A percentile compares a stretch with the other conserved stretches of the same genome.
phyloP scores from a whole-genome alignment of 371 early-diverging fungal species.

The Aphelidium insulamus region DNA sequence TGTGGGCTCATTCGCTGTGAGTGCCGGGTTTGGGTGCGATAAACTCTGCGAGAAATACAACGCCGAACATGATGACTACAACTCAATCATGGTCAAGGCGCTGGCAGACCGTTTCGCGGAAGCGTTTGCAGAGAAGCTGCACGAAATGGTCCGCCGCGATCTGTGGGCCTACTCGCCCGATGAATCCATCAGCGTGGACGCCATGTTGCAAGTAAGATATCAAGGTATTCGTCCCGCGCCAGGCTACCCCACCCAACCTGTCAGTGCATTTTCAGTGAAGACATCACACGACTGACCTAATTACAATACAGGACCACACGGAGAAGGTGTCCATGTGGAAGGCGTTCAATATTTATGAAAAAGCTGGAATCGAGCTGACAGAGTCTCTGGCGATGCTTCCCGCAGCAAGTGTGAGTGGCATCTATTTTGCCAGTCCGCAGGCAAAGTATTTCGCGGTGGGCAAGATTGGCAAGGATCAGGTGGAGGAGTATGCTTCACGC shows the following conservation, averaged over 20 bases:
- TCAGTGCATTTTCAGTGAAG: conserved; percentile 5
- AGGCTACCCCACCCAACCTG: conserved; percentile 61
- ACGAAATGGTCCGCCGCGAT: conserved; percentile 55
- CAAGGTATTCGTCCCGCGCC: conserved; percentile 84
- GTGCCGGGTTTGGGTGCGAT: conserved; percentile 68
- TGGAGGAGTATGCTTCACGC: conserved; percentile 50
- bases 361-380: conserved; percentile 60
- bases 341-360: conserved; percentile 39
- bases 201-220: conserved; percentile 66
- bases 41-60: conserved; percentile 46
- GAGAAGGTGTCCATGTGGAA: conserved; percentile 81
- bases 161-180: conserved; percentile 68
- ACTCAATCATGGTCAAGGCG: conserved; percentile 73
- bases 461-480: conserved; percentile 70
- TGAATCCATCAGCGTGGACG: conserved; percentile 45
- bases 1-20: conserved; percentile 73
- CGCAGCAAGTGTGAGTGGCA: conserved; percentile 60
- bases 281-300: conserved; percentile 5
- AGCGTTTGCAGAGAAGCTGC: conserved; percentile 68
- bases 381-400: conserved; percentile 81
- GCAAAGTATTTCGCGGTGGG: conserved; percentile 80
- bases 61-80: conserved; percentile 59
- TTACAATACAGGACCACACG: conserved; percentile 49
- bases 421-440: conserved; percentile 46
- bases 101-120: conserved; percentile 81